Evolutionary conservation across 1,284 basidiomycete genomes (phyloP), one percentile per base, ranked within the genome.

Genomic region (Abortiporus biennis): DNA sequence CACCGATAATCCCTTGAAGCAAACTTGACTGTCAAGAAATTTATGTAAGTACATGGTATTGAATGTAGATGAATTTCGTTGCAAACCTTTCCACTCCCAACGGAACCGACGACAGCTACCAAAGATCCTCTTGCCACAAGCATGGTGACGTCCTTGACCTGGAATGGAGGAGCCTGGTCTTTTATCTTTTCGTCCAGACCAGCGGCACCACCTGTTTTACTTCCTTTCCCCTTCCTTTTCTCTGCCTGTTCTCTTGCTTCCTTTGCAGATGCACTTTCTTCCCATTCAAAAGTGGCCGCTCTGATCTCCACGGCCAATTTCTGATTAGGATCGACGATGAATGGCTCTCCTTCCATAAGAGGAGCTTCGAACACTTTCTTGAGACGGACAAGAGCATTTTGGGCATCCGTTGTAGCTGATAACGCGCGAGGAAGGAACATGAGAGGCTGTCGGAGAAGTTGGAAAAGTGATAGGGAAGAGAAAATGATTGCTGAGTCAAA

Each of bases 401-500:
- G 65, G 2, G 81, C 82, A 52, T 88, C 83, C 0, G 80, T 72
- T 36, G 77, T 74, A 0, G 76, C 70, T 1, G 79, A 78, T 9
- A 86, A 61, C 0, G 80, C 74, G 17, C 81, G 72, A 0, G 82
- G 82, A 17, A 84, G 62, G 60, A 83, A 80, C 75, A 84, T 76
- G 57, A 85, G 68, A 1, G 80, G 80, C 59, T 83, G 78, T 13
- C 80, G 71, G 30, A 78, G 69, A 24, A 80, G 64, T 64, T 78
- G 76, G 68, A 88, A 87, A 44, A 85, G 68, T 22, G 78, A 75
- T 37, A 89, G 66, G 11, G 82, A 81, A 0, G 83, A 71, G 61
- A 87, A 88, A 51, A 87, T 80, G 45, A 80, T 61, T 1, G 80
- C 76, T 25, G 75, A 68, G 55, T 85, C 74, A 51, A 87, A 78